Base-by-base conservation (phyloP, 192 early-diverging fungal genomes). In the Spizellomyces punctatus region DNA sequence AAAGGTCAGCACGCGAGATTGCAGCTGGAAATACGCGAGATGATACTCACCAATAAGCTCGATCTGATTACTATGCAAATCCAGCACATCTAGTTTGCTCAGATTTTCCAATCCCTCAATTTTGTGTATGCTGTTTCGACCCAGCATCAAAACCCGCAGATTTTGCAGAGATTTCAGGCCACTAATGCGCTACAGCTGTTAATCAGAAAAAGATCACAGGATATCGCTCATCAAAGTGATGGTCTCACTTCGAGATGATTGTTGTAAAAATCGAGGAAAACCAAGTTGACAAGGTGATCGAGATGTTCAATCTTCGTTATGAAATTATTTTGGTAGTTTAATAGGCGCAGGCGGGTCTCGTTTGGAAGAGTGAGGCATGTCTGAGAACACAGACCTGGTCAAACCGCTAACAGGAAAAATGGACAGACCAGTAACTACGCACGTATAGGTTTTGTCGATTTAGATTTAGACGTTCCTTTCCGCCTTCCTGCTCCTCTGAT, bases 241-340 rank as follows among this genome's bases (percentile, higher is more conserved):
- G 42, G 36, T 16, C 41, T 10, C 56, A 80, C 79, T 64, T 74
- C 73, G 19, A 83, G 74, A 6, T 83, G 69, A 57, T 86, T 86
- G 60, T 85, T 85, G 71, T 80, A 86, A 49, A 86, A 81, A 46
- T 86, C 85, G 41, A 86, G 74, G 72, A 81, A 85, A 9, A 82
- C 80, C 6, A 86, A 69, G 58, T 79, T 81, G 7, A 48, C 72
- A 44, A 86, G 62, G 45, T 80, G 69, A 5, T 73, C 49, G 43
- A 86, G 56, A 48, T 74, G 43, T 56, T 86, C 80, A 46, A 86
- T 86, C 3, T 60, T 55, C 8, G 67, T 54, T 10, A 86, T 83
- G 27, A 46, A 59, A 71, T 86, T 86, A 63, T 82, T 80, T 55
- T 86, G 85, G 60, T 82, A 85, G 67, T 82, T 81, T 8, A 86